phyloP scores from a whole-genome alignment of 2,329 filamentous ascomycete genomes.

The Keithomyces neogunnii region DNA sequence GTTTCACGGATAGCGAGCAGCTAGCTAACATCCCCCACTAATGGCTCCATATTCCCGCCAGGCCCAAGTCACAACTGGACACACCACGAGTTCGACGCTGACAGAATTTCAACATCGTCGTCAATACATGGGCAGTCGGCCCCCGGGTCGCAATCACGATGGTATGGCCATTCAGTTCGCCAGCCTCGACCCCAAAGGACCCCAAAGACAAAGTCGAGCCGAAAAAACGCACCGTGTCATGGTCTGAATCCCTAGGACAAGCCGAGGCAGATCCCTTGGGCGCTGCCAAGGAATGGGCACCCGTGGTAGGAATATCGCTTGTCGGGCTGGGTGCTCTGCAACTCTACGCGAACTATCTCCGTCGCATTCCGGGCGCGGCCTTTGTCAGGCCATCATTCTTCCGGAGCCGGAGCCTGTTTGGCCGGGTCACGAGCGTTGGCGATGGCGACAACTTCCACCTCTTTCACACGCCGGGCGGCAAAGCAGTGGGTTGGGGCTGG shows the following conservation, averaged over 20 bases:
- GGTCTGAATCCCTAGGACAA: constrained; percentile 28
- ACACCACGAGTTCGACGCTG: too few species aligned
- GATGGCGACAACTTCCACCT: constrained; percentile 95
- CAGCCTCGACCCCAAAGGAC: constrained; percentile 14
- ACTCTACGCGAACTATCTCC: constrained; percentile 68
- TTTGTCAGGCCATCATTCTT: constrained; percentile 71
- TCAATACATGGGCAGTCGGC: constrained; percentile 11
- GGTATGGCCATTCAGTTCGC: constrained; percentile 32
- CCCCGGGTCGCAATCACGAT: constrained; percentile 25
- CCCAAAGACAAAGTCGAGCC: constrained; percentile 13
- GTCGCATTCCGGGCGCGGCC: constrained; percentile 70
- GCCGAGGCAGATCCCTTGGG: constrained; percentile 19
- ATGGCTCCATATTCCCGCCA: too few species aligned
- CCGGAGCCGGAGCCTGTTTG: constrained; percentile 67
- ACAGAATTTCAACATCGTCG: too few species aligned
- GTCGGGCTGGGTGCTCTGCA: constrained; percentile 29
- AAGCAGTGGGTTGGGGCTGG: constrained; percentile 87
- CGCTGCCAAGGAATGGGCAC: constrained; percentile 31
- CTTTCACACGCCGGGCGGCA: constrained; percentile 90
- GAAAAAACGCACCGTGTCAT: constrained; percentile 22
- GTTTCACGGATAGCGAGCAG: too few species aligned
- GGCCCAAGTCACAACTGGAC: too few species aligned
- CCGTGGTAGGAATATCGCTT: constrained; percentile 28
- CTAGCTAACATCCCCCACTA: too few species aligned
- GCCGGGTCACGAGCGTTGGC: constrained; percentile 84